Evolutionary conservation across 1,284 basidiomycete species (phyloP).

Genomic region (Fistulinella cinereoalba): DNA sequence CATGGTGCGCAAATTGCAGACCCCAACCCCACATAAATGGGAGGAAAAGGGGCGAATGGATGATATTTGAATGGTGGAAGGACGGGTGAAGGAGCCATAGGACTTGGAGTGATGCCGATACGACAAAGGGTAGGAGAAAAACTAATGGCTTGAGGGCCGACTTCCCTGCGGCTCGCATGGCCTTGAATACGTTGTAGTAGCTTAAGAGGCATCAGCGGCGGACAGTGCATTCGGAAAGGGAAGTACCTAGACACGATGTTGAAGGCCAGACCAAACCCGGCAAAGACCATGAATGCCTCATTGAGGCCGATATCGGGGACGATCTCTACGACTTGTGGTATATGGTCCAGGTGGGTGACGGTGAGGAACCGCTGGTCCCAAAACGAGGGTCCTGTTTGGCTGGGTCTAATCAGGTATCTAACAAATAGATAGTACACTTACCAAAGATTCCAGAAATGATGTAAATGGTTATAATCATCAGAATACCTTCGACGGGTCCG

Average conservation of each 20-base stretch:
- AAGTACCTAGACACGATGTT: slow-evolving; percentile 76
- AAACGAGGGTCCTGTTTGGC: slow-evolving; percentile 62
- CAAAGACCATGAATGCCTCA: slow-evolving; percentile 86
- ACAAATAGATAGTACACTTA: slow-evolving; percentile 29
- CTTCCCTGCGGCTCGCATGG: slow-evolving; percentile 40
- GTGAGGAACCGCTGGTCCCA: slow-evolving; percentile 80
- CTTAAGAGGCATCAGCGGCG: slow-evolving; percentile 35
- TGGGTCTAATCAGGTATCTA: not conserved
- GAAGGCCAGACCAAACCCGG: slow-evolving; percentile 67
- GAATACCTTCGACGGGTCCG: slow-evolving; percentile 94
- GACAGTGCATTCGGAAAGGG: not conserved
- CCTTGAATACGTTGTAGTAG: slow-evolving; percentile 73
- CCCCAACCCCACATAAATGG: slow-evolving; percentile 93
- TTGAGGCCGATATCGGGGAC: slow-evolving; percentile 77
- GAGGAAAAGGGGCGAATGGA: slow-evolving; percentile 69
- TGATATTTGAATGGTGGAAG: slow-evolving; percentile 52
- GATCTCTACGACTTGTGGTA: slow-evolving; percentile 45
- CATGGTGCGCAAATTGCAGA: slow-evolving; percentile 80
- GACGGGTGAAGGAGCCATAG: slow-evolving; percentile 77
- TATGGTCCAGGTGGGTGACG: slow-evolving; percentile 54
- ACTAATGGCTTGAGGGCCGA: slow-evolving; percentile 58
- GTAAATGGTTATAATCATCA: slow-evolving; percentile 83
- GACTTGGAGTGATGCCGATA: slow-evolving; percentile 69
- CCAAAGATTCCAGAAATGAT: slow-evolving; percentile 75
- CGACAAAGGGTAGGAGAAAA: slow-evolving; percentile 77